Conservation (phyloP, 495 filamentous ascomycete genomes). For the Penicillium antarcticum region DNA sequence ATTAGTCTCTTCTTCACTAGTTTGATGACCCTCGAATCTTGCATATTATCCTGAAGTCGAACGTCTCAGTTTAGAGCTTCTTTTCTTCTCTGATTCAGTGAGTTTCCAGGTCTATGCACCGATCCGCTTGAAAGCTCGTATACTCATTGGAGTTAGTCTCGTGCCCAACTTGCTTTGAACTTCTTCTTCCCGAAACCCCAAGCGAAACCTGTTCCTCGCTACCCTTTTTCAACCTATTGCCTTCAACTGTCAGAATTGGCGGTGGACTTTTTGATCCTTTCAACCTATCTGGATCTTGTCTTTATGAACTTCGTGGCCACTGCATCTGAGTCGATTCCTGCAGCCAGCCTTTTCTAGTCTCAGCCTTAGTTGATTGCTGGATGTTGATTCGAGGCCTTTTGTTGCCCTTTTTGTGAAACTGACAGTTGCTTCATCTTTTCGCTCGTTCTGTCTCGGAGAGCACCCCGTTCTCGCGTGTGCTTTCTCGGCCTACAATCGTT, state of each 20-base stretch:
- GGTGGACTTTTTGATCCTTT: slow-evolving; percentile 10
- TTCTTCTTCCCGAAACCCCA: slow-evolving; percentile 25
- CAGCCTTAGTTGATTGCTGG: slow-evolving; percentile 25
- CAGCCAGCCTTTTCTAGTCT: slow-evolving; percentile 36
- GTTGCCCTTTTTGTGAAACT: slow-evolving; percentile 30
- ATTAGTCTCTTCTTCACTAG: slow-evolving; percentile 22
- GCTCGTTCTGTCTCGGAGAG: slow-evolving; percentile 46
- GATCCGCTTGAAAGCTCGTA: slow-evolving; percentile 24
- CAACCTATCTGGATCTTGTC: slow-evolving; percentile 19
- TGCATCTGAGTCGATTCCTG: slow-evolving; percentile 29
- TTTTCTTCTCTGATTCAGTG: slow-evolving; percentile 27
- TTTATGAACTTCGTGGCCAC: slow-evolving; percentile 25
- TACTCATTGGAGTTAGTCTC: slow-evolving; percentile 25
- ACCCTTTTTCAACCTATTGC: slow-evolving; percentile 7
- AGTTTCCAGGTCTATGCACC: slow-evolving; percentile 33
- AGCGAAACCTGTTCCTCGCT: slow-evolving; percentile 14
- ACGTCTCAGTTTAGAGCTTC: slow-evolving; percentile 18
- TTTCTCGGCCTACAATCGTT: slow-evolving; percentile 39
- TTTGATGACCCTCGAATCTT: slow-evolving; percentile 20
- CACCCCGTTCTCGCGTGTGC: slow-evolving; percentile 23
- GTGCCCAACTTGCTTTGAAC: slow-evolving; percentile 17
- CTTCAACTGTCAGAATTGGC: slow-evolving; percentile 5
- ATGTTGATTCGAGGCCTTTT: slow-evolving; percentile 37
- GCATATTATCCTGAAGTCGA: slow-evolving; percentile 34
- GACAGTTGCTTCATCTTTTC: slow-evolving; percentile 40